These are phyloP conservation scores for Dioszegia aurantiaca DNA, from an alignment of 768 basidiomycete genomes.

Conservation along the genomic window DNA sequence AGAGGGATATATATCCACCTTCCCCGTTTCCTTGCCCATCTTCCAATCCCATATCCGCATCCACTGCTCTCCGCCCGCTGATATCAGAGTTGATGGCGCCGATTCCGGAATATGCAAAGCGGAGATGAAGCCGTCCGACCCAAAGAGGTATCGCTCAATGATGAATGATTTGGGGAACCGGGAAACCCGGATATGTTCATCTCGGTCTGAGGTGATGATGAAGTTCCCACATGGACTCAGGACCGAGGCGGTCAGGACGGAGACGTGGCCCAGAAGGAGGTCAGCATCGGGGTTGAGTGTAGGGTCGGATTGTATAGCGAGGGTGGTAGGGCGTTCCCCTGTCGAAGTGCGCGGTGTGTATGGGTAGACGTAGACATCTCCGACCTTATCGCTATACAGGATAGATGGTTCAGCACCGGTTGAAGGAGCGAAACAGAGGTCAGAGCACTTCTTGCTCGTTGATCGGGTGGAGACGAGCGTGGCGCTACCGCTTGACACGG, in stretches of 20 bases:
- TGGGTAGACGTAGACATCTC: conserved; percentile 76
- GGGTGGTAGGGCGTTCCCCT: conserved; percentile 28
- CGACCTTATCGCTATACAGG: conserved; percentile 88
- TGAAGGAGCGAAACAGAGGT: conserved; percentile 60
- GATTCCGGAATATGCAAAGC: conserved; percentile 65
- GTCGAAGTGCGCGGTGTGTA: conserved; percentile 52
- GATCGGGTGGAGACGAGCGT: conserved; percentile 57
- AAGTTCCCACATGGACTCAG: conserved; percentile 64
- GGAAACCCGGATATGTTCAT: conserved; percentile 91
- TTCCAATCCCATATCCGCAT: conserved; percentile 53
- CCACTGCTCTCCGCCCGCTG: conserved; percentile 87
- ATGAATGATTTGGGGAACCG: conserved; percentile 81
- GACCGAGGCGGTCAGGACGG: conserved; percentile 71
- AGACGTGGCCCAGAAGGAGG: conserved; percentile 69
- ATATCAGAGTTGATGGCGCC: conserved; percentile 60
- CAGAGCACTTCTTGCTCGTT: conserved; percentile 77
- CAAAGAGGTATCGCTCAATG: conserved; percentile 79
- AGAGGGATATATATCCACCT: conserved; percentile 57
- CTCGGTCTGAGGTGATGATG: conserved; percentile 86
- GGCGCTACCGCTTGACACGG: neutral
- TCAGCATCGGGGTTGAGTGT: conserved; percentile 51
- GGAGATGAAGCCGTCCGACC: conserved; percentile 76
- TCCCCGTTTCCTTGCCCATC: conserved; percentile 59
- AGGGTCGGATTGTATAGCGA: conserved; percentile 41
- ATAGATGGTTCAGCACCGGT: conserved; percentile 59